Evolutionary conservation across 805 yeast species (phyloP), one percentile per base, ranked within the genome.

Genomic region (Candida pseudofarinosa): DNA sequence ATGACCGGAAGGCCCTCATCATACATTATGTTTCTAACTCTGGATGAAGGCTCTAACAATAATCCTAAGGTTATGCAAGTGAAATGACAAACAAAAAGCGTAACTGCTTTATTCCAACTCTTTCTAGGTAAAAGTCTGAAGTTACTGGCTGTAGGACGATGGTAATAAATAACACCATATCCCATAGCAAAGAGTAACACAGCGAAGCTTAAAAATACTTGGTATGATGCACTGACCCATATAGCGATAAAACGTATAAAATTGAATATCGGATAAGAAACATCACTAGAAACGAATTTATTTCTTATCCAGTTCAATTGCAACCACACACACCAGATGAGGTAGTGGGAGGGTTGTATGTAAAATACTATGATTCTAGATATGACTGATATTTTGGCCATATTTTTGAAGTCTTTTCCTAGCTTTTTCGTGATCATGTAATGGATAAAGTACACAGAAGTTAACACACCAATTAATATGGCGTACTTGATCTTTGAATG

Each of bases 171-270:
- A 4, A 63, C 65, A 2, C 70, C 70, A 39, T 59, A 63, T 1
- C 70, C 70, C 69, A 63, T 63, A 26, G 64, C 46, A 39, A 65
- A 60, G 28, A 61, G 36, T 31, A 63, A 53, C 13, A 54, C 35
- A 36, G 53, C 41, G 36, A 44, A 55, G 8, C 46, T 39, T n/a
- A 43, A 10, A 4, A 43, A 33, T 10, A 42, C 19, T 2, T 5
- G 19, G 35, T 45, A 55, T 26, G 43, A 28, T 8, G 16, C 13
- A 7, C 3, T n/a, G 32, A 43, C 5, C 50, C 51, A 42, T 3
- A 23, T 14, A 15, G 28, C 16, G 10, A 31, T 20, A 20, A 41
- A 17, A 36, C 20, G 16, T 20, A 39, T 30, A 18, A 43, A 15
- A 12, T 32, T 32, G 34, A 43, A 26, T n/a, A 44, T 16, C 18